These are phyloP conservation scores for Cryptosporidium sp. DNA, from an alignment of 169 alveolate species.

Conservation along the genomic window DNA sequence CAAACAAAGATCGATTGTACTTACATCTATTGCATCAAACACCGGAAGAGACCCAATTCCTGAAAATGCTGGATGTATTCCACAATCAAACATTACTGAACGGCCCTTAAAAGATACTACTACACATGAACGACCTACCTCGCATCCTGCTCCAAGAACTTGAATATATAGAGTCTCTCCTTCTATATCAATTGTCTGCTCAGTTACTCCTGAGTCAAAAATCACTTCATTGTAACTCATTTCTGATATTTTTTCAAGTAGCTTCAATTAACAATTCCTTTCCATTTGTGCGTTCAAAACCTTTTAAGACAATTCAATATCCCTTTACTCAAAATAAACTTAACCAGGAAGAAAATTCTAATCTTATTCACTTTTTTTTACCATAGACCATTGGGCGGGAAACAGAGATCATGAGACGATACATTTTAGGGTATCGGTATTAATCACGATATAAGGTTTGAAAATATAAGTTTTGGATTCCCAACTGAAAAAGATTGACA, in stretches of 20 bases:
- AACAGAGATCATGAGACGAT: neutral
- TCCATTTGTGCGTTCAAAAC: neutral
- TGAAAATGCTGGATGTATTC: constrained; percentile 97
- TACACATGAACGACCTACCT: constrained; percentile 96
- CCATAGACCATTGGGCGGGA: constrained; percentile 3
- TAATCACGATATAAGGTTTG: neutral
- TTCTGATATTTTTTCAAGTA: neutral
- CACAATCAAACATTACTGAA: constrained; percentile 98
- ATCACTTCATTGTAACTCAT: constrained; percentile 47
- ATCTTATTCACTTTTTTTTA: neutral
- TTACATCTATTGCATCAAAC: constrained; percentile 95
- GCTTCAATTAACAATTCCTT: neutral
- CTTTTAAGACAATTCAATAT: neutral
- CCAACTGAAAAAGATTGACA: neutral
- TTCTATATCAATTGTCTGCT: constrained; percentile 51
- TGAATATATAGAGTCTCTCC: constrained; percentile 65
- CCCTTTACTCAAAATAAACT: neutral
- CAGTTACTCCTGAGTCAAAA: constrained; percentile 40
- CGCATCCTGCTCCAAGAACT: constrained; percentile 92
- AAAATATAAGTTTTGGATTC: neutral
- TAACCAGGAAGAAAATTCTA: neutral
- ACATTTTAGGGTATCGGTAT: neutral
- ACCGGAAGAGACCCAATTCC: constrained; percentile 98
- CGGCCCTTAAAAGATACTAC: constrained; percentile 90
- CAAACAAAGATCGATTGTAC: constrained; percentile 93